A percentile compares a stretch with the other conserved stretches of the same genome.
Conservation (phyloP, 2,329 filamentous ascomycete species). For the Cercospora sp. region DNA sequence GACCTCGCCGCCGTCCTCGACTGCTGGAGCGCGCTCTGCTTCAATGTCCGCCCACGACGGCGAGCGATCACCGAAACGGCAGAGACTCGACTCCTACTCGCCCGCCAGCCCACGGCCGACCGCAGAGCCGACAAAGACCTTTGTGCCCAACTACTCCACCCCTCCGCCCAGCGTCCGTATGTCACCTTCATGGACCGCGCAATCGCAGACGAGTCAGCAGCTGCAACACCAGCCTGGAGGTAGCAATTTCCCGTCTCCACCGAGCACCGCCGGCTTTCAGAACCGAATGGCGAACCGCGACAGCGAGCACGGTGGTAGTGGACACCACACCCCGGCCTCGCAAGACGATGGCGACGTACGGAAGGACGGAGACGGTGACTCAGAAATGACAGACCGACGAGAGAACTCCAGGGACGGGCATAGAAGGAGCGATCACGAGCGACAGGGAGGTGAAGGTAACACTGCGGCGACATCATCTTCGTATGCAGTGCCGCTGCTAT, state of each 20-base stretch:
- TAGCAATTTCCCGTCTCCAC: constrained; percentile 44
- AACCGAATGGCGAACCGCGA: constrained; percentile 32
- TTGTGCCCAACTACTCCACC: constrained; percentile 42
- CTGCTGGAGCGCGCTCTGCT: background rate
- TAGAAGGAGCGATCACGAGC: constrained; percentile 51
- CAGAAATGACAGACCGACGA: constrained; percentile 43
- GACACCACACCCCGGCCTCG: constrained; percentile 31
- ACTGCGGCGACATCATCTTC: constrained; percentile 5
- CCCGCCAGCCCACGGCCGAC: constrained; percentile 41
- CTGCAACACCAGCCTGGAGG: constrained; percentile 23
- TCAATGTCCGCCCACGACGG: constrained; percentile 36
- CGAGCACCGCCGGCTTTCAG: constrained; percentile 42
- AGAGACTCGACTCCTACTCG: constrained; percentile 45
- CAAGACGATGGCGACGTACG: constrained; percentile 29
- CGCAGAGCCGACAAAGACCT: constrained; percentile 48
- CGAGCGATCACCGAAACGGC: constrained; percentile 41
- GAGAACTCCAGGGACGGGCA: constrained; percentile 35
- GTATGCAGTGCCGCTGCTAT: constrained; percentile 26
- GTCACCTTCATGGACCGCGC: constrained; percentile 46
- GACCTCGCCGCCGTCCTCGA: constrained; percentile 9
- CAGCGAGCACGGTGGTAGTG: constrained; percentile 33
- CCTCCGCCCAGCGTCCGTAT: constrained; percentile 51
- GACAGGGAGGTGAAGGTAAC: constrained; percentile 37
- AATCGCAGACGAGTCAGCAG: constrained; percentile 32
- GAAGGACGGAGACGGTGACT: constrained; percentile 47